phyloP scores from a whole-genome alignment of 352 stramenopile species.

The Phytopythium kandeliae region DNA sequence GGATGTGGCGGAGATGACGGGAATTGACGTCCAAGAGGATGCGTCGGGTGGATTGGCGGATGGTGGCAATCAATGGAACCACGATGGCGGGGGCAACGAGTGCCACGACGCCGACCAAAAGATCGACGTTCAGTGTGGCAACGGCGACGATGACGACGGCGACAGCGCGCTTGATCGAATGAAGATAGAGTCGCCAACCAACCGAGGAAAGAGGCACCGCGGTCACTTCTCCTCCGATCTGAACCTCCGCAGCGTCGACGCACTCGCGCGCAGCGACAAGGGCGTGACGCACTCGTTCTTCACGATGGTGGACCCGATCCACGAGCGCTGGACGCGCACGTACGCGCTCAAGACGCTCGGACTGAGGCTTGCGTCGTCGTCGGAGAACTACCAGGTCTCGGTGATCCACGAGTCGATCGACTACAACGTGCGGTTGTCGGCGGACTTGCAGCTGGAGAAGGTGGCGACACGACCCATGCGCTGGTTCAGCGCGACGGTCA shows the following conservation, averaged over 20 bases:
- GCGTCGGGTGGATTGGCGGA: background rate
- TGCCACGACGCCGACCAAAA: too few species aligned
- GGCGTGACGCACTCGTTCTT: conserved; percentile 77
- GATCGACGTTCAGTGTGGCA: too few species aligned
- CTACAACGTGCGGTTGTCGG: conserved; percentile 56
- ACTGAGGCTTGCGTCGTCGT: conserved; percentile 29
- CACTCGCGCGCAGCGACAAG: conserved; percentile 40
- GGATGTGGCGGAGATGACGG: background rate
- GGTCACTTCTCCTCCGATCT: conserved; percentile 12
- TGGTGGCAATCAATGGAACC: conserved; percentile 1
- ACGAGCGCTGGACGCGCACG: conserved; percentile 26
- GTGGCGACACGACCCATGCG: conserved; percentile 53
- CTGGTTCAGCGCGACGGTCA: conserved; percentile 76
- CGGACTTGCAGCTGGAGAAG: conserved; percentile 50
- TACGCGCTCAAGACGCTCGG: conserved; percentile 34
- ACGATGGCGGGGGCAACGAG: too few species aligned
- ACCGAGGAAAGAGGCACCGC: conserved; percentile 1
- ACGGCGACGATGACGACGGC: conserved; percentile 1
- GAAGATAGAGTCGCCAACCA: background rate
- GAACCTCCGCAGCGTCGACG: conserved; percentile 31
- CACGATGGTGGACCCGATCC: conserved; percentile 40
- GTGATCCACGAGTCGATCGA: conserved; percentile 55
- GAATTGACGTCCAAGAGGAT: conserved; percentile 2
- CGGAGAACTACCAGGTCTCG: conserved; percentile 57
- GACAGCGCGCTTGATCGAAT: conserved; percentile 4